Evolutionary conservation across 176 grass and related monocot genomes (phyloP).

Genomic region (Rhynchospora pubera): DNA sequence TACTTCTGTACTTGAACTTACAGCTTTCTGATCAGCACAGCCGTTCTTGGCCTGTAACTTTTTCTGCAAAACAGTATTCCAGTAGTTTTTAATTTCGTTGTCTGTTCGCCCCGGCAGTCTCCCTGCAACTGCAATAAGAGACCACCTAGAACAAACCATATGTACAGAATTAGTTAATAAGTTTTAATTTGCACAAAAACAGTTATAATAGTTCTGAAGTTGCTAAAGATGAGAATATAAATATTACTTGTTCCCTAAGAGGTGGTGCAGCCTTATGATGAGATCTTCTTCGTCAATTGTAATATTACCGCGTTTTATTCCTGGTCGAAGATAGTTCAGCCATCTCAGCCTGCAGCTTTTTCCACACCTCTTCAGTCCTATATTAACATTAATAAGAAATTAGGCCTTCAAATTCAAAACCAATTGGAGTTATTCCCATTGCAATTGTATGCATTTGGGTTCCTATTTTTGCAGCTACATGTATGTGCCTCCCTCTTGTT

Average conservation of each 20-base stretch:
- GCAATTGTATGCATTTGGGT: not conserved
- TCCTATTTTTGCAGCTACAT: too few species aligned
- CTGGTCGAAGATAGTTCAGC: slow-evolving; percentile 62
- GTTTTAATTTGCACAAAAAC: not conserved
- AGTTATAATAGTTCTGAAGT: not conserved
- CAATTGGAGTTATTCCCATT: not conserved
- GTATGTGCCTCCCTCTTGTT: too few species aligned
- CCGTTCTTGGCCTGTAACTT: slow-evolving; percentile 8
- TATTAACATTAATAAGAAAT: not conserved
- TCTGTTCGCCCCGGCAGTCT: slow-evolving; percentile 83
- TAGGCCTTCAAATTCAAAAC: not conserved
- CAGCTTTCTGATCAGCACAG: not conserved
- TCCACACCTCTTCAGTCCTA: slow-evolving; percentile 50
- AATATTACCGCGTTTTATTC: slow-evolving; percentile 75
- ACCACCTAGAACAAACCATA: slow-evolving; percentile 31
- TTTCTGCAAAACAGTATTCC: slow-evolving; percentile 58
- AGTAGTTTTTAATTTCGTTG: slow-evolving; percentile 96
- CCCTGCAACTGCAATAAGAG: slow-evolving; percentile 57
- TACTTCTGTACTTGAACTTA: not conserved
- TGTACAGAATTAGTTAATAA: not conserved
- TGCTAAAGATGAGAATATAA: not conserved
- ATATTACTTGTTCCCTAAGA: slow-evolving; percentile 53
- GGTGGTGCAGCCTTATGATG: slow-evolving; percentile 63
- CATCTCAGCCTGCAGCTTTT: slow-evolving; percentile 71
- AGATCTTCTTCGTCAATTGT: slow-evolving; percentile 68